Evolutionary conservation across 2,329 filamentous ascomycete species (phyloP).

Genomic region (Kalaharituber pfeilii): DNA sequence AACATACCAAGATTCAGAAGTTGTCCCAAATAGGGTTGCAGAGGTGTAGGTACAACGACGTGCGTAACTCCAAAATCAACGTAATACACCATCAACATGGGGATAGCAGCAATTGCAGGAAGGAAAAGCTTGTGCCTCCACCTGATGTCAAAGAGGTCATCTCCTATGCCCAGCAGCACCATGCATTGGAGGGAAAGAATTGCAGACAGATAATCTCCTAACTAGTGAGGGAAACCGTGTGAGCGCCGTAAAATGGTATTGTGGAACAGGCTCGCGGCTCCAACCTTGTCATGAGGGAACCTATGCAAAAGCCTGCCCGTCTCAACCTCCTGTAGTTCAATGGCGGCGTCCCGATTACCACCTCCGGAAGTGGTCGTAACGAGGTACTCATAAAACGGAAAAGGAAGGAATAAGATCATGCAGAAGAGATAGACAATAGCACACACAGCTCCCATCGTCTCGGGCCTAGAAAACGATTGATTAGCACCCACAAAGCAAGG

Average conservation of each 20-base stretch:
- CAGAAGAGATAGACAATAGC: slow-evolving; percentile 80
- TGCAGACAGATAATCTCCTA: slow-evolving; percentile 86
- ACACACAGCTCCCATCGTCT: slow-evolving; percentile 89
- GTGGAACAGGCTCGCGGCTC: not conserved
- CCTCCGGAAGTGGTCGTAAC: slow-evolving; percentile 86
- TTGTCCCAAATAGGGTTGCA: slow-evolving; percentile 69
- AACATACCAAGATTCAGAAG: slow-evolving; percentile 44
- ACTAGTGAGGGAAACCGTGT: slow-evolving; percentile 33
- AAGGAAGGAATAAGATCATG: slow-evolving; percentile 84
- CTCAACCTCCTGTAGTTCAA: slow-evolving; percentile 52
- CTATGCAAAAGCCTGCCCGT: slow-evolving; percentile 71
- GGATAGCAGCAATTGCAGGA: slow-evolving; percentile 80
- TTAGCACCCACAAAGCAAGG: too few relatives aligned
- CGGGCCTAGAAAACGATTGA: slow-evolving; percentile 39
- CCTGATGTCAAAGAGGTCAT: slow-evolving; percentile 93
- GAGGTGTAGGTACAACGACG: slow-evolving; percentile 72
- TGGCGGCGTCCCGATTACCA: slow-evolving; percentile 72
- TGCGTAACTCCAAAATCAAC: slow-evolving; percentile 96
- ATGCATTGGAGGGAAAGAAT: slow-evolving; percentile 84
- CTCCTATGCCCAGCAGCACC: slow-evolving; percentile 77
- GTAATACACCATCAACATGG: slow-evolving; percentile 91
- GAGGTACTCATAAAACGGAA: slow-evolving; percentile 96
- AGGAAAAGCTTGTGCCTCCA: slow-evolving; percentile 99
- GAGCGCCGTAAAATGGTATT: not conserved
- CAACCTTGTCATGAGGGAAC: slow-evolving; percentile 86